Conservation (phyloP, 1,284 basidiomycete genomes). For the Leccinum cinnamomeum region DNA sequence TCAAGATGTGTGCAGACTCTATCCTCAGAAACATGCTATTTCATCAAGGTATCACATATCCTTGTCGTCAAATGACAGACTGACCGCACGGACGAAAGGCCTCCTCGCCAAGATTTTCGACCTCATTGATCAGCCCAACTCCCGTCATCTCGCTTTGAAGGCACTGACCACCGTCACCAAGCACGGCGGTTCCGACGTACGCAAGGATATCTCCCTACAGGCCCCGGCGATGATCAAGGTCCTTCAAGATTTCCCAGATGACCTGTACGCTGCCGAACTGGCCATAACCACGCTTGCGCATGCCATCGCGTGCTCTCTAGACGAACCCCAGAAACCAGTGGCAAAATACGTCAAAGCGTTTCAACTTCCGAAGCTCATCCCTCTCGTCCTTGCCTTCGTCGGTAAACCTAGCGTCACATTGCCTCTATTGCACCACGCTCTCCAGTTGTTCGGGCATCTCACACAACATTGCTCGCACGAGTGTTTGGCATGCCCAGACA, state of each 20-base stretch:
- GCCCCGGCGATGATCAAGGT: conserved; percentile 41
- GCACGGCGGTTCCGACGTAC: conserved; percentile 51
- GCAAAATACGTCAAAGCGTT: conserved; percentile 39
- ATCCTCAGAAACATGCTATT: conserved; percentile 56
- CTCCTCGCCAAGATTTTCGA: conserved; percentile 53
- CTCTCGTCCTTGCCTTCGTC: conserved; percentile 41
- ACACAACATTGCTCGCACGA: conserved; percentile 44
- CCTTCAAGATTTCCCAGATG: conserved; percentile 48
- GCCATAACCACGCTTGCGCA: conserved; percentile 51
- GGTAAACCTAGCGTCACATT: conserved; percentile 43
- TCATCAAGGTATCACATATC: conserved; percentile 41
- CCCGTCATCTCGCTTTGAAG: conserved; percentile 46
- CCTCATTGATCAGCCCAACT: conserved; percentile 18
- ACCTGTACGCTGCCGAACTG: conserved; percentile 49
- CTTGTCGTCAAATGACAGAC: not conserved
- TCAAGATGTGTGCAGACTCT: conserved; percentile 59
- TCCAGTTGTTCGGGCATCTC: conserved; percentile 43
- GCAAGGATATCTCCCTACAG: conserved; percentile 48
- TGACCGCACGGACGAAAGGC: conserved; percentile 35
- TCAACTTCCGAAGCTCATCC: conserved; percentile 46
- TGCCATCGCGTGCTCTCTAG: conserved; percentile 42
- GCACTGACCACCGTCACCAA: conserved; percentile 57
- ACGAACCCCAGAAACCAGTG: conserved; percentile 36
- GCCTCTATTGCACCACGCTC: conserved; percentile 49
- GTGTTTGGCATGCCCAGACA: conserved; percentile 42